Base-by-base conservation (phyloP, 1,284 basidiomycete genomes). In the Veloporphyrellus conicus region DNA sequence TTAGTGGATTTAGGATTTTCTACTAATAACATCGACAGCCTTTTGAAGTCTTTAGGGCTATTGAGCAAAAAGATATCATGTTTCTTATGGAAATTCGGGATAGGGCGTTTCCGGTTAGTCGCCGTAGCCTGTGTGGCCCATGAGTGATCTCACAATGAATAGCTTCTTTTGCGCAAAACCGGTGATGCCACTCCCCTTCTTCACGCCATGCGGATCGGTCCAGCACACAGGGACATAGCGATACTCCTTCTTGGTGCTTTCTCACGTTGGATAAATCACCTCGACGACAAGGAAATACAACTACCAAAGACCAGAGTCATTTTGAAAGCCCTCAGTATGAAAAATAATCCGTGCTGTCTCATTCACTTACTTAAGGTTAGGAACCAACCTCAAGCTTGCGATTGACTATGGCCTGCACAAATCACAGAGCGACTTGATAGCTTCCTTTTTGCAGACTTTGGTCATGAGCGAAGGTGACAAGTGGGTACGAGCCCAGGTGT, bases 381-480 rank as follows among this genome's bases (percentile, higher is more conserved):
- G 87, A 43, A 75, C 79, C 15, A 90, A 90, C 58, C 75, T 91
- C 39, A 89, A 89, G 63, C 76, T 87, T 46, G 89, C 87, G 11
- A 91, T 91, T 43, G 87, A 90, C 62, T 84, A 80, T 57, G 89
- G 87, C 15, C 70, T 91, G 27, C 78, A 86, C 51, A 81, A 78
- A 54, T 80, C 81, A 1, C 87, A 90, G 59, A 85, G 77, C 53
- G 87, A 90, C 56, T 72, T 90, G 29, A 85, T 84, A 48, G 84
- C 87, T 19, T 89, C 87, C 2, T 91, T 90, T 63, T 67, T 91
- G 58, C 88, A 91, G 66, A 87, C 85, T 7, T 70, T 90, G 31
- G 78, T 91, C 48, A 91, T 91, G 88, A 88, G 85, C 52, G 87
- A 91, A 69, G 88, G 88, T 16, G 87, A 90, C 55, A 79, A 78